phyloP scores from a whole-genome alignment of 495 filamentous ascomycete genomes.

The Hyaloscypha bicolor region DNA sequence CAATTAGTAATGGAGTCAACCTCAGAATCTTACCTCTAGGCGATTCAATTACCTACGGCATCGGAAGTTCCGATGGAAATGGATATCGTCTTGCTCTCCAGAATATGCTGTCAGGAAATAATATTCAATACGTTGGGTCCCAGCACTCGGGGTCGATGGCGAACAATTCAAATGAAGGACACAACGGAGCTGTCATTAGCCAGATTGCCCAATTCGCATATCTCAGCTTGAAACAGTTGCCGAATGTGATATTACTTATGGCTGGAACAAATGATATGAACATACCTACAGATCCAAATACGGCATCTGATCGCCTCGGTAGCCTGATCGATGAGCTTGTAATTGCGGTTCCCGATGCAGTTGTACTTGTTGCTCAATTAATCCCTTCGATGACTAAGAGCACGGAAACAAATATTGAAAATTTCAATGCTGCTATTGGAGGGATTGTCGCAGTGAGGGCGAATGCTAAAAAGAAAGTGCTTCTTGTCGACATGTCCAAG shows the following conservation, averaged over 20 bases:
- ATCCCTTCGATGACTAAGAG: slow-evolving; percentile 34
- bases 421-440: slow-evolving; percentile 34
- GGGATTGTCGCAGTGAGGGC: slow-evolving; percentile 33
- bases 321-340: slow-evolving; percentile 38
- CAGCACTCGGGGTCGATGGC: neutral
- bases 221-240: slow-evolving; percentile 34
- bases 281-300: slow-evolving; percentile 33
- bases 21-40: slow-evolving; percentile 58
- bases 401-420: slow-evolving; percentile 34
- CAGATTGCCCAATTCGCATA: slow-evolving; percentile 35
- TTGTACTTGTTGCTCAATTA: slow-evolving; percentile 41
- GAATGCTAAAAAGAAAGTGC: slow-evolving; percentile 29
- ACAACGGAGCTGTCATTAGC: slow-evolving; percentile 31
- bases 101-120: slow-evolving; percentile 39
- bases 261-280: slow-evolving; percentile 38
- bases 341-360: slow-evolving; percentile 38
- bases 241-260: slow-evolving; percentile 34
- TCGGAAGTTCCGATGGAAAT: slow-evolving; percentile 49
- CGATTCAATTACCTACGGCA: slow-evolving; percentile 59
- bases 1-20: slow-evolving; percentile 11
- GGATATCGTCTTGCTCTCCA: slow-evolving; percentile 53
- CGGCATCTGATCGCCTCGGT: slow-evolving; percentile 37
- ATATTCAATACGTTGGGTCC: slow-evolving; percentile 35
- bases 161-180: slow-evolving; percentile 17
- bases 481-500: slow-evolving; percentile 37